Base-by-base conservation (phyloP, 768 basidiomycete species). In the Tylopilus subfusipes region DNA sequence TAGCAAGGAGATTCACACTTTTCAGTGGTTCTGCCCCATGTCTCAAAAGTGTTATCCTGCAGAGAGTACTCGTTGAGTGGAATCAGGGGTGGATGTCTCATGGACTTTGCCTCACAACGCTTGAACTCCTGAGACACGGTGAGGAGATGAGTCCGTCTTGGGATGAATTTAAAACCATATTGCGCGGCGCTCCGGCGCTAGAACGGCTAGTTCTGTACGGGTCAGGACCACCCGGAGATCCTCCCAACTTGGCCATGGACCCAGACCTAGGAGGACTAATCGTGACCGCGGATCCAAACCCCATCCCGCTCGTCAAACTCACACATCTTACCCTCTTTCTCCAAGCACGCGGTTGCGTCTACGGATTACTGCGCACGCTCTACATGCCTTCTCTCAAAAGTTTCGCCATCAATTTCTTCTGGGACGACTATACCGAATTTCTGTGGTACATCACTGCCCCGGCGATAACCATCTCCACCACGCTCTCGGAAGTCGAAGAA, bases 51-150 rank as follows among this genome's bases (percentile, higher is more conserved):
- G 71, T 80, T 33, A 69, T 73, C 7, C 70, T 89, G 22, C 85
- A 82, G 82, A 84, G 84, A 31, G 82, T 87, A 16, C 84, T 86
- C 60, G 66, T 88, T 34, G 77, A 82, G 54, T 88, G 86, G 86
- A 73, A 76, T 24, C 68, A 72, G 22, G 69, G 75, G 5, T 57
- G 73, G 5, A 34, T 62, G 22, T 38, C 42, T 16, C 27, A 46
- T 19, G 53, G 52, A n/a, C 18, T 49, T 39, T 48, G 53, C 27
- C 67, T 88, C 24, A 63, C 66, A 19, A 77, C 79, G n/a, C 62
- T 88, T 18, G 81, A 85, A 60, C 70, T 88, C 44, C 79, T 80
- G 3, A 84, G 81, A 67, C 85, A 86, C 61, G 70, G 78, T 7
- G 72, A 75, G 21, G 81, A 86, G 64, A 83, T 86, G 21, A 78